Evolutionary conservation across 1,284 basidiomycete genomes (phyloP).

Genomic region (Microbotryum saponariae): DNA sequence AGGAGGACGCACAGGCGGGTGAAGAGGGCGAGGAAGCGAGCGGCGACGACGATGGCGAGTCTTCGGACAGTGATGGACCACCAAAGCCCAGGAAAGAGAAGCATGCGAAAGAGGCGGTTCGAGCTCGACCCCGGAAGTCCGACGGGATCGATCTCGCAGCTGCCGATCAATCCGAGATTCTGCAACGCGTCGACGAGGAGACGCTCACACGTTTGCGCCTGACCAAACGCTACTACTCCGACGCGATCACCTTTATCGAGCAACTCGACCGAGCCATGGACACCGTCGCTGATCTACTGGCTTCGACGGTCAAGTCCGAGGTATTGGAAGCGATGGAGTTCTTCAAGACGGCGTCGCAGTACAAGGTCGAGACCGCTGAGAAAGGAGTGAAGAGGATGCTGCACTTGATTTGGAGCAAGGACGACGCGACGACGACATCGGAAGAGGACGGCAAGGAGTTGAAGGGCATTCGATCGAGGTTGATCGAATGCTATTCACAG

Average conservation of each 20-base stretch:
- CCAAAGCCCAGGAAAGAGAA: constrained; percentile 26
- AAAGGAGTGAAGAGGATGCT: constrained; percentile 89
- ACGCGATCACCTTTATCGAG: constrained; percentile 78
- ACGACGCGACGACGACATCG: constrained; percentile 75
- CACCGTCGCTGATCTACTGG: constrained; percentile 70
- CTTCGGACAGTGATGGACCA: constrained; percentile 36
- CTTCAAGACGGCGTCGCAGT: constrained; percentile 76
- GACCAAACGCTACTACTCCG: constrained; percentile 77
- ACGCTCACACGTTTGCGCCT: constrained; percentile 65
- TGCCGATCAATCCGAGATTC: constrained; percentile 55
- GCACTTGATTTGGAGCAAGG: constrained; percentile 95
- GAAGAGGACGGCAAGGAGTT: constrained; percentile 65
- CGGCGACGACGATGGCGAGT: constrained; percentile 40
- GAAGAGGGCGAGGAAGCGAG: constrained; percentile 42
- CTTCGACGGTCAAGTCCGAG: constrained; percentile 85
- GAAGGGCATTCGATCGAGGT: constrained; percentile 75
- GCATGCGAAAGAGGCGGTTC: constrained; percentile 1
- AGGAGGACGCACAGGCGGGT: constrained; percentile 28
- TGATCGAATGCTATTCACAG: constrained; percentile 81
- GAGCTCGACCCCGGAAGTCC: constrained; percentile 9
- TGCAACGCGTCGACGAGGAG: constrained; percentile 33
- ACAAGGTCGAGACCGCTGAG: constrained; percentile 70
- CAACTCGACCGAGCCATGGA: constrained; percentile 61
- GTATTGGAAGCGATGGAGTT: constrained; percentile 94
- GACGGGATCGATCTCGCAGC: constrained; percentile 50